phyloP scores from a whole-genome alignment of 768 basidiomycete species.

The Panaeolus cyanescens region DNA sequence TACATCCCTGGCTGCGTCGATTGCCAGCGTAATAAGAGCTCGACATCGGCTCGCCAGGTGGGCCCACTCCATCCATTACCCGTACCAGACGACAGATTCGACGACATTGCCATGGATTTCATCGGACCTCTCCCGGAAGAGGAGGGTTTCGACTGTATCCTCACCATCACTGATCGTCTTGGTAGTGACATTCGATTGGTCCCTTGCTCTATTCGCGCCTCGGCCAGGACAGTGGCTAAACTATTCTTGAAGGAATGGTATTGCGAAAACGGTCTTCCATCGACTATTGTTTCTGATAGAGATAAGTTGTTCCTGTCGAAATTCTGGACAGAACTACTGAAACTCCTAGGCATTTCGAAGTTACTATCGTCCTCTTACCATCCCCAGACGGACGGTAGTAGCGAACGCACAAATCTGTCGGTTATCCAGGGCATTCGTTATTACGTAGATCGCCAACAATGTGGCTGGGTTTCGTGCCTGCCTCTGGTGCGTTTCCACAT shows the following conservation, averaged over 20 bases:
- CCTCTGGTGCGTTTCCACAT: constrained; percentile 28
- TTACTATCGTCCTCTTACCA: constrained; percentile 36
- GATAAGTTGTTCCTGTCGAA: constrained; percentile 13
- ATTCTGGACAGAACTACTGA: constrained; percentile 32
- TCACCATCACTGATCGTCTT: constrained; percentile 24
- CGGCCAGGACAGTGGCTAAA: constrained; percentile 16
- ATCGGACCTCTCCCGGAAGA: constrained; percentile 32
- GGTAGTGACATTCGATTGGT: constrained; percentile 4
- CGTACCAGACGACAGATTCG: constrained; percentile 8
- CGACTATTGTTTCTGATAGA: constrained; percentile 8
- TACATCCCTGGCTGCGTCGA: constrained; percentile 33
- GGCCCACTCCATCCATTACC: constrained; percentile 23
- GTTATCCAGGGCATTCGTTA: constrained; percentile 26
- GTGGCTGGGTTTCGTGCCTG: constrained; percentile 27
- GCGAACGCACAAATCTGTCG: constrained; percentile 33
- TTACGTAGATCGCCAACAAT: constrained; percentile 27
- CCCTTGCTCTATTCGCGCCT: constrained; percentile 3
- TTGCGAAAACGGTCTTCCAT: constrained; percentile 27
- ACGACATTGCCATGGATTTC: constrained; percentile 27
- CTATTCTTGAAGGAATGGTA: constrained; percentile 26
- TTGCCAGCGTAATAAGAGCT: constrained; percentile 38
- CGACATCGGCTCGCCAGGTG: constrained; percentile 17
- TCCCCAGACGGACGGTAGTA: constrained; percentile 36
- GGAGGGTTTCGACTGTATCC: constrained; percentile 22
- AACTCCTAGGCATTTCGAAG: constrained; percentile 25